These are phyloP conservation scores for Parachlorella kessleri DNA, from an alignment of 139 green algal species.

Conservation along the genomic window DNA sequence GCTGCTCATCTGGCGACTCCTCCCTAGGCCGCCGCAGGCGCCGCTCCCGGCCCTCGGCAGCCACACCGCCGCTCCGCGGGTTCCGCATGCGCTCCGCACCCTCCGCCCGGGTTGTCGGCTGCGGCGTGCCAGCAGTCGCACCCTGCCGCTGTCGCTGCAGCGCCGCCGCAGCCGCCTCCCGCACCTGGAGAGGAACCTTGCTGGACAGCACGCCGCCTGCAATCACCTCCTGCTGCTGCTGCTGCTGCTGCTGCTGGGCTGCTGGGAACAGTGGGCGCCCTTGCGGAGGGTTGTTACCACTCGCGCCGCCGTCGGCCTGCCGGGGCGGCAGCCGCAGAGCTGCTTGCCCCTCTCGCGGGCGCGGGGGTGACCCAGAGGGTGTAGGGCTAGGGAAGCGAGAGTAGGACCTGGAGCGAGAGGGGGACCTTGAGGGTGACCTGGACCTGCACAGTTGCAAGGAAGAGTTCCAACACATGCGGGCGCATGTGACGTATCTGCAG, in stretches of 20 bases:
- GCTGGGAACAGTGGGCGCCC: slow-evolving; percentile 8
- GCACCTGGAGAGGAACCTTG: not conserved
- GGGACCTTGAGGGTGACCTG: no score
- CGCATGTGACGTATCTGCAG: no score
- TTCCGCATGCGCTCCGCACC: not conserved
- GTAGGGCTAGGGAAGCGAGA: not conserved
- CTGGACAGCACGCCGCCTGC: no score
- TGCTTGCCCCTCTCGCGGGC: not conserved
- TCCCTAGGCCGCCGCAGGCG: not conserved
- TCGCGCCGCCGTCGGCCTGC: not conserved
- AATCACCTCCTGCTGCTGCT: not conserved
- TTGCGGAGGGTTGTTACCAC: not conserved
- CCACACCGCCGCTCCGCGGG: not conserved
- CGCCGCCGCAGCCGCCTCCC: not conserved
- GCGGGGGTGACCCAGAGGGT: not conserved
- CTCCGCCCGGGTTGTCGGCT: not conserved
- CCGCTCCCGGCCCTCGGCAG: not conserved
- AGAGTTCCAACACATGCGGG: no score
- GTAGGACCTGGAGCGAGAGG: not conserved
- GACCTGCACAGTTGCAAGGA: no score
- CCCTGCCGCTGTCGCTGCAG: not conserved
- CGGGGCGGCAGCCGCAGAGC: not conserved
- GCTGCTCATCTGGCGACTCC: not conserved
- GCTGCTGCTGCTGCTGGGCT: not conserved
- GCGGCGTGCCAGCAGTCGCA: not conserved